Evolutionary conservation across 768 basidiomycete genomes (phyloP).

Genomic region (Tylopilus balloui): DNA sequence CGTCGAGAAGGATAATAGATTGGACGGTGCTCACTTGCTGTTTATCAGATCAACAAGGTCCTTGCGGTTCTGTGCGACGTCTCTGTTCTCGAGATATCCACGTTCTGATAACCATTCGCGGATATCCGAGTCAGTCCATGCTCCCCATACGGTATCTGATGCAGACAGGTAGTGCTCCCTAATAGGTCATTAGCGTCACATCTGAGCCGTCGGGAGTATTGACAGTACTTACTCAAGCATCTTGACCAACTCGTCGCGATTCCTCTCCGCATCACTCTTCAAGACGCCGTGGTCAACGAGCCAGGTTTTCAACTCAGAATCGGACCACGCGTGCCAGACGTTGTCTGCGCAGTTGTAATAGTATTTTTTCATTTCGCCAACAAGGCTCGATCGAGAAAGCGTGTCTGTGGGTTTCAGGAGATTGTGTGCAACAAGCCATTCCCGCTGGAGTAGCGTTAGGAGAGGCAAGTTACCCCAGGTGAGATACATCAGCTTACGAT

Average conservation of each 20-base stretch:
- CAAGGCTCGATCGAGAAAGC: slow-evolving; percentile 48
- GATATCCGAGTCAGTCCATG: slow-evolving; percentile 75
- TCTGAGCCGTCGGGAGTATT: too few relatives aligned
- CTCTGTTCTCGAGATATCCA: slow-evolving; percentile 51
- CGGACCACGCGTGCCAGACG: slow-evolving; percentile 69
- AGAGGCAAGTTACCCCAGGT: background rate
- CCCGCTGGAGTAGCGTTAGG: slow-evolving; percentile 42
- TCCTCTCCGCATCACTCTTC: slow-evolving; percentile 63
- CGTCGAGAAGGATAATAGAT: background rate
- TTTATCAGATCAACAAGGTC: slow-evolving; percentile 71
- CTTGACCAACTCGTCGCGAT: slow-evolving; percentile 73
- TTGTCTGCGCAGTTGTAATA: slow-evolving; percentile 59
- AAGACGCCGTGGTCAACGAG: slow-evolving; percentile 69
- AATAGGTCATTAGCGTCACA: background rate
- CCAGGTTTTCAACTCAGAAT: slow-evolving; percentile 74
- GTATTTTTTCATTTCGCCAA: slow-evolving; percentile 68
- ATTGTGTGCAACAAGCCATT: slow-evolving; percentile 81
- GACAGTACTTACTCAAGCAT: slow-evolving; percentile 52
- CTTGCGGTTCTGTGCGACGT: slow-evolving; percentile 61
- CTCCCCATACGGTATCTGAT: slow-evolving; percentile 53
- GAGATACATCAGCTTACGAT: slow-evolving; percentile 44
- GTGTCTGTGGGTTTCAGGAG: slow-evolving; percentile 62
- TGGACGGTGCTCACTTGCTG: slow-evolving; percentile 47
- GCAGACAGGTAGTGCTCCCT: slow-evolving; percentile 69
- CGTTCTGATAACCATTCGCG: slow-evolving; percentile 71